Evolutionary conservation across 805 yeast species (phyloP).

Genomic region (Starmerella khaoyaiensis): DNA sequence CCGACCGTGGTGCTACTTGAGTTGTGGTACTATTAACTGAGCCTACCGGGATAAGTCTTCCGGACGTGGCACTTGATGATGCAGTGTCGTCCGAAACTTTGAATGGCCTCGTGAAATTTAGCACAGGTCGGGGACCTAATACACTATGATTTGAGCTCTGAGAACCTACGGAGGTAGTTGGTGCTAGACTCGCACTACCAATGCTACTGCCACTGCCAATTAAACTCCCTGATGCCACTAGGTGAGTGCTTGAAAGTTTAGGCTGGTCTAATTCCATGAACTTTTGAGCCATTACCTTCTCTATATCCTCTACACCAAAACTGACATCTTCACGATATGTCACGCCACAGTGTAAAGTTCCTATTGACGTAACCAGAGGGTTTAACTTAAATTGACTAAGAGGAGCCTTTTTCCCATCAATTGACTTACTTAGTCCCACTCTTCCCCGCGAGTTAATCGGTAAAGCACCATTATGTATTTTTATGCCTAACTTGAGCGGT

Average conservation of each 20-base stretch:
- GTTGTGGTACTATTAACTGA: neutral
- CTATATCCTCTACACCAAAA: slow-evolving; percentile 56
- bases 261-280: slow-evolving; percentile 38
- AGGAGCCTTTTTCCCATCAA: slow-evolving; percentile 40
- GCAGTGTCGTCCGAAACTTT: slow-evolving; percentile 11
- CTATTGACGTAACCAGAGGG: slow-evolving; percentile 64
- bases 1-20: slow-evolving; percentile 8
- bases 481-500: slow-evolving; percentile 41
- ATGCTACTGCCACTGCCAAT: too few relatives aligned
- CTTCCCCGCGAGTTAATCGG: slow-evolving; percentile 74
- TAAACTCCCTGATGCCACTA: too few relatives aligned
- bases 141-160: too few relatives aligned
- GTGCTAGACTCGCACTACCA: slow-evolving; percentile 3
- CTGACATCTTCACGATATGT: slow-evolving; percentile 63
- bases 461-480: slow-evolving; percentile 58
- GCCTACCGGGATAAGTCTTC: neutral
- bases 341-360: slow-evolving; percentile 60
- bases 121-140: slow-evolving; percentile 14
- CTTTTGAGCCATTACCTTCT: slow-evolving; percentile 47
- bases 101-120: slow-evolving; percentile 20
- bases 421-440: slow-evolving; percentile 64
- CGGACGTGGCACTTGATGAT: neutral
- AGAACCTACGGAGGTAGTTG: slow-evolving; percentile 8
- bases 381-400: slow-evolving; percentile 49
- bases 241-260: too few relatives aligned